phyloP scores from a whole-genome alignment of 2,329 filamentous ascomycete genomes.

The Salinomyces thailandicus region DNA sequence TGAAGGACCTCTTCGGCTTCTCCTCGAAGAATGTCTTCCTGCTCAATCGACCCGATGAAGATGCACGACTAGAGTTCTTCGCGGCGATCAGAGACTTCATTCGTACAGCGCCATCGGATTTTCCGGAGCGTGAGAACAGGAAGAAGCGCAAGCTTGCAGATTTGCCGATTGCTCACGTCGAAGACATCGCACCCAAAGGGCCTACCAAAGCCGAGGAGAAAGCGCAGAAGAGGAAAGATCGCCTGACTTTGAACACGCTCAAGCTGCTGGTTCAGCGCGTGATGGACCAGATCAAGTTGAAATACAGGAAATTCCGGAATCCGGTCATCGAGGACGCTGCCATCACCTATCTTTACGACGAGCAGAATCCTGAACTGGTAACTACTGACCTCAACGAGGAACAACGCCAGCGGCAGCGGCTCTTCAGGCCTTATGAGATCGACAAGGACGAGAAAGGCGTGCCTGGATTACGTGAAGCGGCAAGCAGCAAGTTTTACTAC shows the following conservation, averaged over 20 bases:
- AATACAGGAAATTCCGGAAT: conserved; percentile 78
- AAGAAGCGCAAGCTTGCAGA: conserved; percentile 76
- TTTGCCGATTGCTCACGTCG: conserved; percentile 59
- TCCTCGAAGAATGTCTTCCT: conserved; percentile 67
- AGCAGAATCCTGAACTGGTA: conserved; percentile 60
- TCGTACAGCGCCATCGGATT: conserved; percentile 68
- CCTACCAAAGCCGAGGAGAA: conserved; percentile 71
- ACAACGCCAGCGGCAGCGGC: conserved; percentile 42
- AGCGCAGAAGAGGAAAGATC: conserved; percentile 69
- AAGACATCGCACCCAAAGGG: conserved; percentile 47
- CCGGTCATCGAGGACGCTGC: conserved; percentile 63
- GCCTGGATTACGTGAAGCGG: conserved; percentile 62
- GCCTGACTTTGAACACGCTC: conserved; percentile 70
- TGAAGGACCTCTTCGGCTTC: conserved; percentile 74
- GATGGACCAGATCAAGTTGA: conserved; percentile 91
- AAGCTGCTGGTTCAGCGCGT: conserved; percentile 87
- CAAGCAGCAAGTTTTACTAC: conserved; percentile 79
- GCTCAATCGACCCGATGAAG: conserved; percentile 54
- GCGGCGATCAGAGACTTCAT: conserved; percentile 62
- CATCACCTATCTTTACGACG: conserved; percentile 74
- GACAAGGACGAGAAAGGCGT: conserved; percentile 69
- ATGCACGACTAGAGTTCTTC: conserved; percentile 69
- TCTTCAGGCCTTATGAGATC: conserved; percentile 65
- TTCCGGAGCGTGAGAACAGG: conserved; percentile 74
- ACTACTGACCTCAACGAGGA: conserved; percentile 50